These are phyloP conservation scores for Eucalyptus camaldulensis DNA, from an alignment of 345 rosid genomes.

Conservation along the genomic window DNA sequence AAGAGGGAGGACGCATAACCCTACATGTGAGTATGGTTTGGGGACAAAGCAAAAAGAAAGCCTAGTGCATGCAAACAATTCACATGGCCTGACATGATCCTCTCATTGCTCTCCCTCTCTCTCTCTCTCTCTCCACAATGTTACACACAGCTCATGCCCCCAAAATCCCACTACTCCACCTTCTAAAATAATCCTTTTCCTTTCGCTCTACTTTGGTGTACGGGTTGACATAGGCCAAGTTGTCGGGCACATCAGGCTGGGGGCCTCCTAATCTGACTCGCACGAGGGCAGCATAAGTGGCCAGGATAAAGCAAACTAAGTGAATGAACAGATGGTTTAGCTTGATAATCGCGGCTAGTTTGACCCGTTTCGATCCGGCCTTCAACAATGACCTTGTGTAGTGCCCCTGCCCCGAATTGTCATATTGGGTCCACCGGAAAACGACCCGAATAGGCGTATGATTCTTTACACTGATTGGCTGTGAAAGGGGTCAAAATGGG, in stretches of 20 bases:
- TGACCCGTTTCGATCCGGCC: background rate
- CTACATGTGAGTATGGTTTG: constrained; percentile 48
- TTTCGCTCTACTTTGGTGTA: background rate
- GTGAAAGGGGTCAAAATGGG: background rate
- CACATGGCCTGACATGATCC: constrained; percentile 25
- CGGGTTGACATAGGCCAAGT: background rate
- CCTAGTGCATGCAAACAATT: constrained; percentile 8
- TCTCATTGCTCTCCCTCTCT: background rate
- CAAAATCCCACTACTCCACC: constrained; percentile 1
- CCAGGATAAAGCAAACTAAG: background rate
- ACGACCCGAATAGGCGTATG: background rate
- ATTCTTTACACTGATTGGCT: background rate
- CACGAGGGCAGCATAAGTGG: background rate
- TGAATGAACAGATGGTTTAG: background rate
- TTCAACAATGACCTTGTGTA: background rate
- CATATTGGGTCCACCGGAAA: background rate
- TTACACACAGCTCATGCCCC: constrained; percentile 25
- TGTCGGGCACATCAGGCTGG: background rate
- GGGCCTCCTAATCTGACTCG: background rate
- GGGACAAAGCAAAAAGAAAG: constrained; percentile 29
- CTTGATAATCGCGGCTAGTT: background rate
- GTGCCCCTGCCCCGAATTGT: background rate
- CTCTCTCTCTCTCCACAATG: background rate
- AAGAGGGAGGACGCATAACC: constrained; percentile 11
- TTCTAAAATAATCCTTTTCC: background rate